Evolutionary conservation across 202 grass and related monocot species (phyloP).

Genomic region (Musa balbisiana): DNA sequence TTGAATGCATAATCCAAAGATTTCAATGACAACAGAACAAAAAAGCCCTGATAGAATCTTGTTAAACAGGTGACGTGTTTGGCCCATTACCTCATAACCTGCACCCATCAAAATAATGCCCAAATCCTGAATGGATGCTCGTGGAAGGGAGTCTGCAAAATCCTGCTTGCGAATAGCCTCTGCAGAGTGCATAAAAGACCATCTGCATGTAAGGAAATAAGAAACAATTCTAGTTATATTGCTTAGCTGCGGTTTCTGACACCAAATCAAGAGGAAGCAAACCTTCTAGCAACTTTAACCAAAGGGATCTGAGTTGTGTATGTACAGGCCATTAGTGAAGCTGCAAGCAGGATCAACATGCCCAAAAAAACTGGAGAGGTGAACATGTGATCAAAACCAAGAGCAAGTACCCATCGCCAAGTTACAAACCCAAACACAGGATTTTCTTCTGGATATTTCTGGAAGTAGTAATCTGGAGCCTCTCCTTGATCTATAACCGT

Average conservation of each 20-base stretch:
- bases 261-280: not conserved
- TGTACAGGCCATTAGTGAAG: conserved; percentile 89
- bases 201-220: conserved; percentile 40
- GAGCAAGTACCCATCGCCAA: conserved; percentile 88
- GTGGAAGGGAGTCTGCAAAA: conserved; percentile 65
- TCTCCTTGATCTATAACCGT: conserved; percentile 86
- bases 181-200: conserved; percentile 74
- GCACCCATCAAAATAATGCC: conserved; percentile 78
- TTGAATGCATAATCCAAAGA: too few species aligned
- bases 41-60: too few species aligned
- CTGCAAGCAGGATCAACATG: conserved; percentile 62
- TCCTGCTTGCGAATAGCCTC: conserved; percentile 65
- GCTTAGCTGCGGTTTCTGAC: not conserved
- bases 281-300: conserved; percentile 80
- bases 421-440: conserved; percentile 73
- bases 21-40: too few species aligned
- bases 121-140: conserved; percentile 79
- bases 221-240: not conserved
- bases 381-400: conserved; percentile 98
- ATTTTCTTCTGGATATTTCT: conserved; percentile 70
- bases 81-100: conserved; percentile 65
- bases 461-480: conserved; percentile 66
- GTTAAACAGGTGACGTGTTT: not conserved
- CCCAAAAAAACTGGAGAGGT: conserved; percentile 82
- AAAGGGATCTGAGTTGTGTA: conserved; percentile 83